These are phyloP conservation scores for Drechslerella dactyloides DNA, from an alignment of 2,329 filamentous ascomycete genomes.

Conservation along the genomic window DNA sequence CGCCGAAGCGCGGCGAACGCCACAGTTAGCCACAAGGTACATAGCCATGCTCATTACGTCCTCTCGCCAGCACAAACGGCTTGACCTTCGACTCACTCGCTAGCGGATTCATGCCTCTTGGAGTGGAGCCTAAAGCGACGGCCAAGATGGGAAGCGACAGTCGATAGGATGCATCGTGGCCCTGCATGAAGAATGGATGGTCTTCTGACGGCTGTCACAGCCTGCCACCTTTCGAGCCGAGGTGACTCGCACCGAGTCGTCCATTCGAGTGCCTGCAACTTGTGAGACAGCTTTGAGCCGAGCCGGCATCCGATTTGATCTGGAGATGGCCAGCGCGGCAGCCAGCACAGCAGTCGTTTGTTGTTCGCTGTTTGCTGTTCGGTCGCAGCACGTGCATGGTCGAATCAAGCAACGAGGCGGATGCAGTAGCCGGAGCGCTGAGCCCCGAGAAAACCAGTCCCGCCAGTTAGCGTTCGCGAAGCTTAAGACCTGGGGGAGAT, in stretches of 20 bases:
- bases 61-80: background rate
- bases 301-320: background rate
- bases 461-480: too few species aligned
- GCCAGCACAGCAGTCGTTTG: background rate
- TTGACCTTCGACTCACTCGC: background rate
- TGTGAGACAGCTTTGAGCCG: background rate
- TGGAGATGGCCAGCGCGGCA: background rate
- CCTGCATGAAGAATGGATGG: background rate
- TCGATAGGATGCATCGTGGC: background rate
- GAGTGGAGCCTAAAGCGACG: background rate
- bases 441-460: background rate
- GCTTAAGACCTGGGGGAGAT: too few species aligned
- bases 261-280: too few species aligned
- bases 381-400: background rate
- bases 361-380: background rate
- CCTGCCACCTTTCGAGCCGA: background rate
- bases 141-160: background rate
- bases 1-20: conserved; percentile 6
- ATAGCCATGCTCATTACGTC: conserved; percentile 33
- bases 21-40: conserved; percentile 29
- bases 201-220: background rate
- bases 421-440: background rate
- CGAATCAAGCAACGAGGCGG: conserved; percentile 1
- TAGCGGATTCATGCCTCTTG: too few species aligned
- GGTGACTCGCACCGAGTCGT: background rate